Conservation (phyloP, 2,329 filamentous ascomycete species). For the Colletotrichum sp. region DNA sequence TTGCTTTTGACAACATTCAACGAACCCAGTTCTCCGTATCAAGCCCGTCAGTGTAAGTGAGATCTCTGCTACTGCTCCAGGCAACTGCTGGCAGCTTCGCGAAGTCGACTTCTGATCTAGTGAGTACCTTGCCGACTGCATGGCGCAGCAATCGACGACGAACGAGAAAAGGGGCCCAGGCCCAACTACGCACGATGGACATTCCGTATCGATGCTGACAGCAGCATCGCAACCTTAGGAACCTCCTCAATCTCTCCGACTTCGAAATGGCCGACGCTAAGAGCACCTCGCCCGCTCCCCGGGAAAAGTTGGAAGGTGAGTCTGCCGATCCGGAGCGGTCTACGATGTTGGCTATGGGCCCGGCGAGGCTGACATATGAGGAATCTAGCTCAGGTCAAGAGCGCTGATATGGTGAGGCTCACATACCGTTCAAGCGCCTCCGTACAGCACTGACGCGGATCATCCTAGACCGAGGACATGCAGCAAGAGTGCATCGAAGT, state of each 20-base stretch:
- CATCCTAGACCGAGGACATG: conserved; percentile 87
- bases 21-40: not conserved
- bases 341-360: conserved; percentile 13
- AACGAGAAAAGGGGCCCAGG: not conserved
- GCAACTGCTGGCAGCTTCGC: not conserved
- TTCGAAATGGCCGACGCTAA: conserved; percentile 43
- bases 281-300: conserved; percentile 51
- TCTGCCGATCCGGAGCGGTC: not conserved
- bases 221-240: not conserved
- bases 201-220: not conserved
- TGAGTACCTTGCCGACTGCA: not conserved
- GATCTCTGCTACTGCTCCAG: not conserved
- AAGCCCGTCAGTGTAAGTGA: not conserved
- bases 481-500: conserved; percentile 94
- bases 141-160: not conserved
- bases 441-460: conserved; percentile 30
- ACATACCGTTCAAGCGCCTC: not conserved
- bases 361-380: not conserved
- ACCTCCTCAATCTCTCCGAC: not conserved
- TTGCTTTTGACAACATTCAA: not conserved
- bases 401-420: conserved; percentile 88
- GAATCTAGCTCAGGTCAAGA: conserved; percentile 90
- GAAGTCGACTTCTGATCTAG: not conserved
- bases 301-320: conserved; percentile 80
- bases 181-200: not conserved